phyloP scores from a whole-genome alignment of 2,329 filamentous ascomycete species.

The Trichophyton equinum region DNA sequence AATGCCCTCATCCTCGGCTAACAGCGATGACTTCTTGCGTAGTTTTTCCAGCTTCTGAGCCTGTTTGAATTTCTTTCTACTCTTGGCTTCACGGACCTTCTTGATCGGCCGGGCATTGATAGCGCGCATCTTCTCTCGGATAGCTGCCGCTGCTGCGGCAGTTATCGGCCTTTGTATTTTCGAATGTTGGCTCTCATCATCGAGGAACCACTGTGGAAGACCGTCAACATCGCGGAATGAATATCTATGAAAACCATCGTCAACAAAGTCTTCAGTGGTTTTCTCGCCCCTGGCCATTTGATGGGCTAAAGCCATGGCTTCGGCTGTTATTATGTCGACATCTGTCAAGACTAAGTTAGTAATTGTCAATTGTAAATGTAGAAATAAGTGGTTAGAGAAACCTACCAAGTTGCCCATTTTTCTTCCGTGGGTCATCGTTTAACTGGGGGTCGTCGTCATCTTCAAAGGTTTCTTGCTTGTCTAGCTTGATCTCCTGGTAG shows the following conservation, averaged over 20 bases:
- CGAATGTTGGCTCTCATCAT: constrained; percentile 78
- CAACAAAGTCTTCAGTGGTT: constrained; percentile 64
- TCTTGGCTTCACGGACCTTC: constrained; percentile 94
- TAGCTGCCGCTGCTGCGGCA: constrained; percentile 76
- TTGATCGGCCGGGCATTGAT: constrained; percentile 96
- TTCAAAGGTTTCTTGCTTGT: constrained; percentile 6
- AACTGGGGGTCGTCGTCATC: constrained; percentile 16
- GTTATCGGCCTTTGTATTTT: constrained; percentile 78
- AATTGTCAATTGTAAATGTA: constrained; percentile 13
- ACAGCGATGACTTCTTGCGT: constrained; percentile 87
- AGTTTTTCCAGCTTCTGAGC: constrained; percentile 85
- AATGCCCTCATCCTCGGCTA: constrained; percentile 80
- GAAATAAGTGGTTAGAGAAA: constrained; percentile 6
- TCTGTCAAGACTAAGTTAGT: constrained; percentile 39
- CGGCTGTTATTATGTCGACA: constrained; percentile 97
- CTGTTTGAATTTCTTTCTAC: constrained; percentile 91
- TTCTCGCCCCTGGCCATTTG: constrained; percentile 77
- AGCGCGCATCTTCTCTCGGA: constrained; percentile 86
- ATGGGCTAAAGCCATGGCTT: constrained; percentile 96
- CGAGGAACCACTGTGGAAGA: constrained; percentile 93
- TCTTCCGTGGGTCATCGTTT: constrained; percentile 27
- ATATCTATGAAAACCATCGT: constrained; percentile 89
- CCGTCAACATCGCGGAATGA: constrained; percentile 84
- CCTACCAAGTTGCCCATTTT: constrained; percentile 34
- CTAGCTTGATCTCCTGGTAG: neutral